A percentile compares a stretch with the other conserved stretches of the same genome.
Evolutionary conservation across 805 yeast genomes (phyloP).

Genomic region (Teunomyces gatunensis): DNA sequence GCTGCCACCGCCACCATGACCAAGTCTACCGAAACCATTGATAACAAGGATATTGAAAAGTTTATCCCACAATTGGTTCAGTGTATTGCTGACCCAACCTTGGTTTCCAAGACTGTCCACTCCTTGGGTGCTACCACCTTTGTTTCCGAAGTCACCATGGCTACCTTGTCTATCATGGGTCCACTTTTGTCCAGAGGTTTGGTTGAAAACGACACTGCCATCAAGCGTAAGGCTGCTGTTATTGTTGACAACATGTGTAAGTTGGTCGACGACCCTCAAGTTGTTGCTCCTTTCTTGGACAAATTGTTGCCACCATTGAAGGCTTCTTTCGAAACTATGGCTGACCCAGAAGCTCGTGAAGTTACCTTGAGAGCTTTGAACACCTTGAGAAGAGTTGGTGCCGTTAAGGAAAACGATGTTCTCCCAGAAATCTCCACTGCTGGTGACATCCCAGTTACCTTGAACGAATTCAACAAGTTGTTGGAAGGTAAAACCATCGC

Average conservation of each 20-base stretch:
- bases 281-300: conserved; percentile 98
- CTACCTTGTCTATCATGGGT: conserved; percentile 98
- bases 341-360: conserved; percentile 99
- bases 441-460: conserved; percentile 91
- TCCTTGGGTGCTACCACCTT: conserved; percentile 99
- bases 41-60: conserved; percentile 99
- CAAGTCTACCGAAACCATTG: conserved; percentile 95
- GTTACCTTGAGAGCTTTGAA: conserved; percentile 95
- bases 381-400: conserved; percentile 99
- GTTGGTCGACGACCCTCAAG: conserved; percentile 99
- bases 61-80: conserved; percentile 96
- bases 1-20: conserved; percentile 96
- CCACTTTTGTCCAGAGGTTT: conserved; percentile 99
- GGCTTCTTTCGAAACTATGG: conserved; percentile 91
- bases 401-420: conserved; percentile 81
- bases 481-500: conserved; percentile 65
- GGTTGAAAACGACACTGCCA: conserved; percentile 98
- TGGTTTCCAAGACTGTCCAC: conserved; percentile 99
- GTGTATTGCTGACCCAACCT: conserved; percentile 95
- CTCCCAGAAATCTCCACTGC: conserved; percentile 98
- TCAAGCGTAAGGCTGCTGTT: conserved; percentile 99
- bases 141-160: conserved; percentile 99
- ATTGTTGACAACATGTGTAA: conserved; percentile 99
- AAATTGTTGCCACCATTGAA: conserved; percentile 94
- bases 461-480: conserved; percentile 73